These are phyloP conservation scores for Talaromyces sp. DNA, from an alignment of 2,329 filamentous ascomycete species.

Conservation along the genomic window DNA sequence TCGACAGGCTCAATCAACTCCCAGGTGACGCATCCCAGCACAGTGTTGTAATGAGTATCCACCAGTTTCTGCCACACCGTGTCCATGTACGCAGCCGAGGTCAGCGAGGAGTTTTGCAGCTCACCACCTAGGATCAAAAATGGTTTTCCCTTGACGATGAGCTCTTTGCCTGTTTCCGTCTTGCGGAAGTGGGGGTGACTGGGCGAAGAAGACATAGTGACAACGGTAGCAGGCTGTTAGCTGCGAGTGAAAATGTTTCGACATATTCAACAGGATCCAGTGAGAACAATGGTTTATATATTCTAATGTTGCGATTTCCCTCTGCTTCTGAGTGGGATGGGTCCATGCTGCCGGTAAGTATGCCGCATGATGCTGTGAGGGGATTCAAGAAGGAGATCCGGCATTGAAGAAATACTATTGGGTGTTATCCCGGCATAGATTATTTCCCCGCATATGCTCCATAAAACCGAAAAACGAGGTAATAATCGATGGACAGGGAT, in stretches of 20 bases:
- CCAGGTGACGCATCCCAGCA: conserved; percentile 44
- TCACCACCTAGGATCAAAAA: conserved; percentile 1
- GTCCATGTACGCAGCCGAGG: conserved; percentile 41
- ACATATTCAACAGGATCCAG: no score
- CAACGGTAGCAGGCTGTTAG: background rate
- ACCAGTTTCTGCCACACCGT: conserved; percentile 40
- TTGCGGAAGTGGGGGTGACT: background rate
- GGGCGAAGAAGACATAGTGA: conserved; percentile 2
- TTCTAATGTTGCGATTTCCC: background rate
- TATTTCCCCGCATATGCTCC: conserved; percentile 1
- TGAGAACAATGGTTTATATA: no score
- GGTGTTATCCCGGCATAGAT: conserved; percentile 14
- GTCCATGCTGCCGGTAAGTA: background rate
- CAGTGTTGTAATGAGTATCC: conserved; percentile 40
- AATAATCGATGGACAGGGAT: no score
- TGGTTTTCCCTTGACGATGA: conserved; percentile 1
- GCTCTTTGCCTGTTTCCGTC: background rate
- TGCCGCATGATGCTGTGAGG: conserved; percentile 13
- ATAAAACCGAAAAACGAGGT: background rate
- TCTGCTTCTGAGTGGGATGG: background rate
- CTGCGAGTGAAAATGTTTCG: no score
- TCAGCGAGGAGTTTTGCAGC: conserved; percentile 45
- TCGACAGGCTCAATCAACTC: conserved; percentile 45
- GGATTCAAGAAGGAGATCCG: background rate
- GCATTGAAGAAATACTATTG: conserved; percentile 11